Conservation (phyloP, 2,329 filamentous ascomycete species). For the Fusarium denticulatum region DNA sequence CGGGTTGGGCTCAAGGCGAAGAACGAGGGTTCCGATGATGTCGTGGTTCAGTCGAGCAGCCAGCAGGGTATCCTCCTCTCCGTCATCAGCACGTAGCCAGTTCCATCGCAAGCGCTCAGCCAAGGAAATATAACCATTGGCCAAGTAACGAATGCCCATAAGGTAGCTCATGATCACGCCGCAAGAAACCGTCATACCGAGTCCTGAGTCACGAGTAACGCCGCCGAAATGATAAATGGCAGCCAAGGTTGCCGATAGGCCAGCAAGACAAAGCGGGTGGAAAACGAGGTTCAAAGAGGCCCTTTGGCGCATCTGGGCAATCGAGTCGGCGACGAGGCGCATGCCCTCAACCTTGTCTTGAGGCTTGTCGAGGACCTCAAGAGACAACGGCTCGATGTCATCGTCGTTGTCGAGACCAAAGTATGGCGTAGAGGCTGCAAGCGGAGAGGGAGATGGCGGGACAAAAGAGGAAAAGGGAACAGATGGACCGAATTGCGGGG, state of each 20-base stretch:
- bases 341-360: slow-evolving; percentile 74
- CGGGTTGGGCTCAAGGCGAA: slow-evolving; percentile 67
- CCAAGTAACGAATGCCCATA: slow-evolving; percentile 67
- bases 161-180: slow-evolving; percentile 73
- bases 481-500: slow-evolving; percentile 69
- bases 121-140: slow-evolving; percentile 68
- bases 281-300: slow-evolving; percentile 71
- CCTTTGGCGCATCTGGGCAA: slow-evolving; percentile 81
- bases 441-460: slow-evolving; percentile 64
- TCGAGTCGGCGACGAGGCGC: slow-evolving; percentile 79
- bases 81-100: slow-evolving; percentile 62
- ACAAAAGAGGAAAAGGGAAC: slow-evolving; percentile 47
- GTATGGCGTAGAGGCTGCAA: slow-evolving; percentile 70
- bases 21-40: slow-evolving; percentile 75
- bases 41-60: slow-evolving; percentile 74
- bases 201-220: slow-evolving; percentile 60
- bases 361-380: slow-evolving; percentile 64
- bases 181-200: slow-evolving; percentile 66
- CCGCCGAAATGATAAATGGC: slow-evolving; percentile 59
- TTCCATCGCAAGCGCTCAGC: slow-evolving; percentile 70
- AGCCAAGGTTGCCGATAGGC: slow-evolving; percentile 56
- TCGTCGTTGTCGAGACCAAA: slow-evolving; percentile 50
- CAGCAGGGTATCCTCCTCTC: slow-evolving; percentile 66
- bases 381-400: slow-evolving; percentile 70
- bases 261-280: slow-evolving; percentile 65